Conservation (phyloP, 352 stramenopile species). For the Globisporangium carolinianum region DNA sequence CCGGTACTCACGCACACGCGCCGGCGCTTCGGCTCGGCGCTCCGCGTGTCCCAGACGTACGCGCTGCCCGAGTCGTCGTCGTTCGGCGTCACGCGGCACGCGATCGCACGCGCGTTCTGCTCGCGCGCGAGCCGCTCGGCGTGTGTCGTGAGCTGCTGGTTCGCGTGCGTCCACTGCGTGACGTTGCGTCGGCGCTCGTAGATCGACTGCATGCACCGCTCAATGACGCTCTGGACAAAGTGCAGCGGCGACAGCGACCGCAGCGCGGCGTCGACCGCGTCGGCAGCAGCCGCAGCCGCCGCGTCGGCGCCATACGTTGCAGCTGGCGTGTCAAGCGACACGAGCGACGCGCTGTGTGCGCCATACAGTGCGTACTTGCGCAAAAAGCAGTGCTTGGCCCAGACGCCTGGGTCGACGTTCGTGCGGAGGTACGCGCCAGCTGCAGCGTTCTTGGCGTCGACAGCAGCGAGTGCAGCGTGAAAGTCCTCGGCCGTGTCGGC, state of each 20-base stretch:
- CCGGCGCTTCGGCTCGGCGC: conserved; percentile 25
- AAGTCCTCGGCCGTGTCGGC: conserved; percentile 32
- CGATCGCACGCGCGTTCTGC: conserved; percentile 19
- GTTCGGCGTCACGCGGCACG: conserved; percentile 34
- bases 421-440: conserved; percentile 17
- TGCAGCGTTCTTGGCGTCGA: conserved; percentile 16
- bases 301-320: not conserved
- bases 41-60: conserved; percentile 39
- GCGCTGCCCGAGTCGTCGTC: conserved; percentile 33
- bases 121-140: conserved; percentile 23
- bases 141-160: conserved; percentile 29
- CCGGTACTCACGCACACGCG: conserved; percentile 32
- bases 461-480: conserved; percentile 15
- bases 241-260: conserved; percentile 18
- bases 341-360: conserved; percentile 27
- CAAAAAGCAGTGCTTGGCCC: conserved; percentile 35
- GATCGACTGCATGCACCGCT: conserved; percentile 30
- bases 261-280: not conserved
- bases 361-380: conserved; percentile 32
- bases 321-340: not conserved
- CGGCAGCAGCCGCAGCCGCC: conserved; percentile 10
- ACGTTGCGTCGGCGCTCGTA: conserved; percentile 26
- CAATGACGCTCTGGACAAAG: conserved; percentile 35
- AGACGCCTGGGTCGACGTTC: conserved; percentile 19
- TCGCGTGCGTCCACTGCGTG: conserved; percentile 16